Conservation (phyloP, 164 flowering plant species). For the Umbilicus rupestris region DNA sequence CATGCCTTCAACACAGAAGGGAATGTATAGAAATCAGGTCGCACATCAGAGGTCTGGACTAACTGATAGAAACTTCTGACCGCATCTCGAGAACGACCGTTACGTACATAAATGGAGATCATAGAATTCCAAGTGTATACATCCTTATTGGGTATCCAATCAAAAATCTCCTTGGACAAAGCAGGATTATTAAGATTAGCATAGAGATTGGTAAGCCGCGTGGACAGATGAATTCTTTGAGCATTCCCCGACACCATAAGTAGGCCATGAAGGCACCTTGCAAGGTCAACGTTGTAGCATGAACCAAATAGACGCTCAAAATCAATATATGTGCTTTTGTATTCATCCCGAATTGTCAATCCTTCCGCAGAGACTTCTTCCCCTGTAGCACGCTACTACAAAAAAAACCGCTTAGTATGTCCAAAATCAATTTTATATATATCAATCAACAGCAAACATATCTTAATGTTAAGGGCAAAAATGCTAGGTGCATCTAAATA, state of each 20-base stretch:
- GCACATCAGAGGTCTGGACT: constrained; percentile 24
- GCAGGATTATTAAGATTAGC: constrained; percentile 36
- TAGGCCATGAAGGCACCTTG: constrained; percentile 46
- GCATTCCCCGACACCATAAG: constrained; percentile 47
- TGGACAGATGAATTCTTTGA: constrained; percentile 26
- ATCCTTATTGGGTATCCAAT: constrained; percentile 36
- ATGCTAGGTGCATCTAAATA: no score
- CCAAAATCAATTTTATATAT: no score
- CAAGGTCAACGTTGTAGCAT: constrained; percentile 29
- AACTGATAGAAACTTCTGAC: constrained; percentile 30
- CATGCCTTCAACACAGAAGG: constrained; percentile 64
- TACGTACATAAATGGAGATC: constrained; percentile 47
- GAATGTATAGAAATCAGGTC: constrained; percentile 59
- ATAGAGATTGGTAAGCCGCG: constrained; percentile 55
- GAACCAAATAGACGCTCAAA: constrained; percentile 32
- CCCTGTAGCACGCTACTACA: background rate
- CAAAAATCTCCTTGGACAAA: constrained; percentile 32
- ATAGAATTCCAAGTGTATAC: constrained; percentile 58
- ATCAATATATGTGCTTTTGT: constrained; percentile 23
- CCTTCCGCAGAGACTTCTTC: background rate
- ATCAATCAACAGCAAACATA: no score
- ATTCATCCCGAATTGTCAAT: constrained; percentile 14
- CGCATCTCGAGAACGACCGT: constrained; percentile 32
- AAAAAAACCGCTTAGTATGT: no score
- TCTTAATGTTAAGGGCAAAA: no score